Conservation (phyloP, 169 alveolate genomes). For the Cryptosporidium xiaoi region DNA sequence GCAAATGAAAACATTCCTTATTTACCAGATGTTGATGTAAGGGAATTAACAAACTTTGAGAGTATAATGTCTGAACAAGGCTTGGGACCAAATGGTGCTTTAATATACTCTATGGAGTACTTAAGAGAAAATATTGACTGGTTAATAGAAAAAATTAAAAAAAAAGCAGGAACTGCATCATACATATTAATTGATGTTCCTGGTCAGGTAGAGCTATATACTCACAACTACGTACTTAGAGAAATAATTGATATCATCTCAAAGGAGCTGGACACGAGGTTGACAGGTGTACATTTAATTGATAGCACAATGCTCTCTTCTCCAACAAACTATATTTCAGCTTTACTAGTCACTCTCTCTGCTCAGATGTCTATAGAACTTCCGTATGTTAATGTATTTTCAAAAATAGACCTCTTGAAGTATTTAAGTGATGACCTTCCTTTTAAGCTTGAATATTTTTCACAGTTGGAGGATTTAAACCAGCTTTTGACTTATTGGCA, state of each 20-base stretch:
- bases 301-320: constrained; percentile 87
- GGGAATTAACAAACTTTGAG: constrained; percentile 87
- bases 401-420: constrained; percentile 89
- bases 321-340: constrained; percentile 88
- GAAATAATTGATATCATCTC: constrained; percentile 83
- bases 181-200: constrained; percentile 95
- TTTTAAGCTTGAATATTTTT: constrained; percentile 45
- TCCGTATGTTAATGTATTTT: constrained; percentile 93
- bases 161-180: constrained; percentile 78
- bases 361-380: constrained; percentile 93
- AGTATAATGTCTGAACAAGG: constrained; percentile 87
- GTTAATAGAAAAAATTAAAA: constrained; percentile 80
- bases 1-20: constrained; percentile 89
- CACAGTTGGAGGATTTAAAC: constrained; percentile 49
- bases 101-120: constrained; percentile 94
- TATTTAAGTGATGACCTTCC: constrained; percentile 82
- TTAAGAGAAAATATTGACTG: constrained; percentile 91
- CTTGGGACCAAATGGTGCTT: constrained; percentile 96
- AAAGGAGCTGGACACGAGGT: constrained; percentile 79
- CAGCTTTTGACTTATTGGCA: constrained; percentile 52
- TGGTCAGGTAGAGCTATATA: constrained; percentile 96
- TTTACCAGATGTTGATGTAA: constrained; percentile 87
- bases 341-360: constrained; percentile 91
- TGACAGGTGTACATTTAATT: constrained; percentile 86
- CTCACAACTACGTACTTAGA: constrained; percentile 91